A percentile compares a stretch with the other conserved stretches of the same genome.
phyloP scores from a whole-genome alignment of 768 basidiomycete genomes.

The Trametes maxima region DNA sequence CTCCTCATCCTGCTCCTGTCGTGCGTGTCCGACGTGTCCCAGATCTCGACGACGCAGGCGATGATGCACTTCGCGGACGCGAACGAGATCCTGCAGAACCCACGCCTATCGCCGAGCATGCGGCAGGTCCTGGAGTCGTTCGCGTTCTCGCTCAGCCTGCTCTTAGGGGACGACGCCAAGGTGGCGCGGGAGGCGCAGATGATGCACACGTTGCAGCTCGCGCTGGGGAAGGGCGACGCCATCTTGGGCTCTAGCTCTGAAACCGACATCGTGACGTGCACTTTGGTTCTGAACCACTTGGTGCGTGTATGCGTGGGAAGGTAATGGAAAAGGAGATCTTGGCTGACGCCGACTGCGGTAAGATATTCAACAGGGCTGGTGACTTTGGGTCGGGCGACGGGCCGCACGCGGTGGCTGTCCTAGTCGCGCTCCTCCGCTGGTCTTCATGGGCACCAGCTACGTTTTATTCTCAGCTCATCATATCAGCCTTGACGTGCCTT shows the following conservation, averaged over 20 bases:
- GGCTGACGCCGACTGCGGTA: slow-evolving; percentile 3
- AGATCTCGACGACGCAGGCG: slow-evolving; percentile 63
- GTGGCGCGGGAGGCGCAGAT: slow-evolving; percentile 70
- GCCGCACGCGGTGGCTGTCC: slow-evolving; percentile 25
- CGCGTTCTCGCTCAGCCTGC: slow-evolving; percentile 56
- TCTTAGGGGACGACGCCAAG: slow-evolving; percentile 71
- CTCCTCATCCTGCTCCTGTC: slow-evolving; percentile 64
- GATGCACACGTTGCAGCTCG: slow-evolving; percentile 63
- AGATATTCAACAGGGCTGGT: slow-evolving; percentile 62
- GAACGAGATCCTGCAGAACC: slow-evolving; percentile 53
- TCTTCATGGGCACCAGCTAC: slow-evolving; percentile 29
- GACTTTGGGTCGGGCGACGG: slow-evolving; percentile 66
- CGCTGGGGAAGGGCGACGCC: slow-evolving; percentile 55
- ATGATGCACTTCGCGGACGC: slow-evolving; percentile 50
- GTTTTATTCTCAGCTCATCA: slow-evolving; percentile 55
- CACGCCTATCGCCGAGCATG: slow-evolving; percentile 53
- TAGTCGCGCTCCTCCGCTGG: slow-evolving; percentile 30
- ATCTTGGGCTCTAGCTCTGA: slow-evolving; percentile 59
- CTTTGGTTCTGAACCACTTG: slow-evolving; percentile 56
- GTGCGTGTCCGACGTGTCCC: slow-evolving; percentile 60
- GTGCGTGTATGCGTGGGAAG: slow-evolving; percentile 46
- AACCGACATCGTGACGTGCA: slow-evolving; percentile 64
- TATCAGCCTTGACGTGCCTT: slow-evolving; percentile 64
- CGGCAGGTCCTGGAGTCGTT: slow-evolving; percentile 63
- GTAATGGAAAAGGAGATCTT: background rate